phyloP scores from a whole-genome alignment of 2,329 filamentous ascomycete species.

The Lachnellula occidentalis region DNA sequence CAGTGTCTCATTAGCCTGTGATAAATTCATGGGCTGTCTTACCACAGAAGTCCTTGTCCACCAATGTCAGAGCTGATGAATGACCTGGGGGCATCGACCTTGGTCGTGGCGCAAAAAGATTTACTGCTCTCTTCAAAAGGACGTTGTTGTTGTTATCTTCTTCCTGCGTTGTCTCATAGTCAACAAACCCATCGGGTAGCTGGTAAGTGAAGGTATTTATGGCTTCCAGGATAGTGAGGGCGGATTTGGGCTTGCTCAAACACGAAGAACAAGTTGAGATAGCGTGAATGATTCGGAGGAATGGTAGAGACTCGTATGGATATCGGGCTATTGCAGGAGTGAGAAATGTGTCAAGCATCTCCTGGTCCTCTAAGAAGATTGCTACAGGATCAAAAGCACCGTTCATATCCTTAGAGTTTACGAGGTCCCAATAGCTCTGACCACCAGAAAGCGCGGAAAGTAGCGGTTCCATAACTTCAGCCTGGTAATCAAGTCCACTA shows the following conservation, averaged over 20 bases:
- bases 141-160: conserved; percentile 82
- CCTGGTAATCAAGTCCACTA: conserved; percentile 30
- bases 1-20: no score
- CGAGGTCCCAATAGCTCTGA: conserved; percentile 29
- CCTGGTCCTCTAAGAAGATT: conserved; percentile 43
- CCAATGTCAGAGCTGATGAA: conserved; percentile 24
- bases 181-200: conserved; percentile 65
- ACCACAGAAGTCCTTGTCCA: conserved; percentile 30
- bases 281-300: conserved; percentile 65
- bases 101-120: conserved; percentile 50
- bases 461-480: conserved; percentile 31
- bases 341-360: conserved; percentile 41
- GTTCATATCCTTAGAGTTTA: conserved; percentile 17
- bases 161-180: conserved; percentile 74
- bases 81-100: conserved; percentile 7
- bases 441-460: conserved; percentile 27
- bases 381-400: conserved; percentile 33
- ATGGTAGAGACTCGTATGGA: conserved; percentile 78
- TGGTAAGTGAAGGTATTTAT: conserved; percentile 73
- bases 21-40: no score
- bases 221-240: conserved; percentile 60
- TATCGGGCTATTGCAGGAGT: conserved; percentile 67
- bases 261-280: conserved; percentile 47
- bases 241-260: conserved; percentile 36
- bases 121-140: conserved; percentile 56